Evolutionary conservation across 2,329 filamentous ascomycete genomes (phyloP), one percentile per base, ranked within the genome.

Genomic region (Bisporella sp.): DNA sequence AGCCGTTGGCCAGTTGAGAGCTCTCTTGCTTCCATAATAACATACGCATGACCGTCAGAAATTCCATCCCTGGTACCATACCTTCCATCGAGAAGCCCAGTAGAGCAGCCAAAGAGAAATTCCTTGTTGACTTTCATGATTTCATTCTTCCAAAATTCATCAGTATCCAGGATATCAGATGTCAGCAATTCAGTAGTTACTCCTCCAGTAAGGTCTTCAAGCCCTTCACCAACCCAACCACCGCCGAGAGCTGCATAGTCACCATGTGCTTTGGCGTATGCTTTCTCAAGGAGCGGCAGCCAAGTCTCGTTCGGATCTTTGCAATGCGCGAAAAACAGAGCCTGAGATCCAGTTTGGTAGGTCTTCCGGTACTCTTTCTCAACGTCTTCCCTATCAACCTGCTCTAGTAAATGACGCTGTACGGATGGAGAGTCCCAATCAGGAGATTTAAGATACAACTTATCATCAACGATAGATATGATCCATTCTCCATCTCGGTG

Each of bases 401-500:
- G 84, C 59, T 89, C 80, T 62, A 89, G 78, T 29, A 89, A 73
- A 48, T 87, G 78, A 39, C 87, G 80, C 62, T 90, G 85, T 64
- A 87, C 77, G 46, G 86, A 83, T 1, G 82, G 84, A 33, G 88
- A 87, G 57, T 95, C 87, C 71, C 89, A 95, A 62, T 87, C 85
- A 4, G 88, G 85, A 1, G 87, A 88, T 53, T 84, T 87, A 13
- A 95, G 77, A 65, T 88, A 95, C 3, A 96, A 75, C 68, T 95
- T 95, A 67, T 96, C 90, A 63, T 96, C 90, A 52, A 96, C 82
- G 54, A 96, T 91, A 51, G 87, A 90, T 59, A 90, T 89, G 50
- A 92, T 87, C 90, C 89, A 96, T 68, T 93, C 88, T 48, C 89
- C 89, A 62, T 95, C 89, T 64, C 89, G 74, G 64, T 86, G 87